Base-by-base conservation (phyloP, 1,139 yeast genomes). In the Kodamaea alishanica region DNA sequence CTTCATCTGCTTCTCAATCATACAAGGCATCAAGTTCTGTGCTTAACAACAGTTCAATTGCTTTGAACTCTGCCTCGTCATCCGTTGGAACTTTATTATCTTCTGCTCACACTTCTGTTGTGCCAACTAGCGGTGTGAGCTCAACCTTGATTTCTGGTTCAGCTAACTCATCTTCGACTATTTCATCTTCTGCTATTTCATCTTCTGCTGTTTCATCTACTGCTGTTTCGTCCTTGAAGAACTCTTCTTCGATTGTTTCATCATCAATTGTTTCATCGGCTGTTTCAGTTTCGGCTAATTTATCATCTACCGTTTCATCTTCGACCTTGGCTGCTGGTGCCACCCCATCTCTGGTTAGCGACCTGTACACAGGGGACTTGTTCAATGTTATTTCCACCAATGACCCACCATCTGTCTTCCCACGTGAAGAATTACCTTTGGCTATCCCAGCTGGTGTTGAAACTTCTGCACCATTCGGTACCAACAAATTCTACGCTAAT, bases 401-500 rank as follows among this genome's bases (percentile, higher is more conserved):
- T 12, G 66, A 64, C 6, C 86, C 87, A 24, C 67, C 70, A 9
- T 47, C 66, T 0, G 65, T 76, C 30, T 81, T 83, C 61, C 47
- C 70, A 6, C 62, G 74, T 44, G 61, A 68, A 35, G 65, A 58
- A 15, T 65, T 77, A 28, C 77, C 86, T 61, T 40, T 84, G 71
- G 36, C 61, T 59, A 32, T 61, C 66, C 61, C 89, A 75, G 15
- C 50, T 3, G 58, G 79, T 32, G 79, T 76, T 31, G 62, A 63
- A 42, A 67, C 67, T 47, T 56, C 62, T 40, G 41, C 23, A 10
- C 87, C 95, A 6, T 71, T 80, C 34, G 79, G 79, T 47, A 88
- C 97, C 12, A 89, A 89, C 64, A 87, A 88, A 57, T 89, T 87
- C 60, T 88, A 84, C 57, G 83, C 86, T 7, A 89, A 89, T 60